Evolutionary conservation across 164 flowering plant genomes (phyloP).

Genomic region (Dillenia turbinata): DNA sequence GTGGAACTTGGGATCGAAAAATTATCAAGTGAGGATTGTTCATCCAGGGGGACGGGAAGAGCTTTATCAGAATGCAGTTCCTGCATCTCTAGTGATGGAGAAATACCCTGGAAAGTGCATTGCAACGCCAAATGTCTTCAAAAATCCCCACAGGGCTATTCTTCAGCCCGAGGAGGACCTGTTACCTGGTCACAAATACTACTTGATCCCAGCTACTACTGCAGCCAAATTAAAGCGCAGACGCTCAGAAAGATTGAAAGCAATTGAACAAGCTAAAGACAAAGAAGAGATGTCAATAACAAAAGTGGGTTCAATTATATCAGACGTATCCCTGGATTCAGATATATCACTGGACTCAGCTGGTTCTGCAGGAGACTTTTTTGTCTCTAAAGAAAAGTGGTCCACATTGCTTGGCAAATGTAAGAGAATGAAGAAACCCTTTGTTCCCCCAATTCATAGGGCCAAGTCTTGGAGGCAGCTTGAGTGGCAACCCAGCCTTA

Average conservation of each 20-base stretch:
- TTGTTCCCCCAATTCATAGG: conserved; percentile 52
- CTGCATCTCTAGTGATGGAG: conserved; percentile 36
- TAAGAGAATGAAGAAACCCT: conserved; percentile 29
- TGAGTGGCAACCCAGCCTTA: conserved; percentile 60
- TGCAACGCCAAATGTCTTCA: conserved; percentile 50
- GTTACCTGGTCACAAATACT: conserved; percentile 49
- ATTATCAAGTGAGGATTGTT: conserved; percentile 36
- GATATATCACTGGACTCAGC: conserved; percentile 23
- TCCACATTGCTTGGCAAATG: conserved; percentile 10
- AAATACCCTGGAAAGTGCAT: conserved; percentile 52
- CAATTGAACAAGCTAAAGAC: conserved; percentile 8
- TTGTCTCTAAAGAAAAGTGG: conserved; percentile 27
- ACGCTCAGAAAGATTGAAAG: conserved; percentile 13
- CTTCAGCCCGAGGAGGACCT: conserved; percentile 39
- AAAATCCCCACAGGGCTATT: conserved; percentile 40
- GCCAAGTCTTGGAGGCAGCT: conserved; percentile 18
- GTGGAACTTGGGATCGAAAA: conserved; percentile 17
- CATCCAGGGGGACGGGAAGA: conserved; percentile 57
- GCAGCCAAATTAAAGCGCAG: conserved; percentile 42
- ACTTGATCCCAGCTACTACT: conserved; percentile 38
- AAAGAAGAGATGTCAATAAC: conserved; percentile 9
- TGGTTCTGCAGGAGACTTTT: conserved; percentile 45
- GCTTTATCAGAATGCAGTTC: conserved; percentile 30
- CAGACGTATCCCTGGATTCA: conserved; percentile 22
- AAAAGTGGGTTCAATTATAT: conserved; percentile 9